These are phyloP conservation scores for Kwoniella dejecticola DNA, from an alignment of 768 basidiomycete species.

Conservation along the genomic window DNA sequence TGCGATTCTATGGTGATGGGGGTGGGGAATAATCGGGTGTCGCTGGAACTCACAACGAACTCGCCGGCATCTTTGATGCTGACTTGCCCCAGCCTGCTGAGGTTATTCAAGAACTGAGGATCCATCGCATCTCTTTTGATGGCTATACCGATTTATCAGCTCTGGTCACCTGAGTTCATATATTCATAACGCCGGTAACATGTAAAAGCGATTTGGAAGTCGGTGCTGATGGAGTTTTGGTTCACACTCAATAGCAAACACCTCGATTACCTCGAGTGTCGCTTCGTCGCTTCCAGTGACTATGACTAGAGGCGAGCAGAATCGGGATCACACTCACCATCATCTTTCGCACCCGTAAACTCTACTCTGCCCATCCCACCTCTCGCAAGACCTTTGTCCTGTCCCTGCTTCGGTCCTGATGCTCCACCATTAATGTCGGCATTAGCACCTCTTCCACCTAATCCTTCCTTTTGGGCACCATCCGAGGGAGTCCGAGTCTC, in stretches of 20 bases:
- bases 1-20: not conserved
- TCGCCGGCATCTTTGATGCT: constrained; percentile 46
- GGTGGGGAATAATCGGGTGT: not conserved
- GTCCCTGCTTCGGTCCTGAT: not conserved
- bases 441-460: constrained; percentile 5
- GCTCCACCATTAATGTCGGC: not conserved
- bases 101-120: constrained; percentile 53
- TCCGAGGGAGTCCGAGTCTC: constrained; percentile 17
- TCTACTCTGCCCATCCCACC: constrained; percentile 31
- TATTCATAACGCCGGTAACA: not conserved
- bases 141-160: too few species aligned
- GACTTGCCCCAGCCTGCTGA: constrained; percentile 50
- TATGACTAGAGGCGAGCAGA: not conserved
- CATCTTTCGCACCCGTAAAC: constrained; percentile 52
- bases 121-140: constrained; percentile 48
- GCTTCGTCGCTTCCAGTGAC: too few species aligned
- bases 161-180: not conserved
- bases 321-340: constrained; percentile 33
- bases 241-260: too few species aligned
- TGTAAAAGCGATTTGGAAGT: too few species aligned
- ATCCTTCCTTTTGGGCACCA: not conserved
- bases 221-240: too few species aligned
- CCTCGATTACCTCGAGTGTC: too few species aligned
- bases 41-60: constrained; percentile 35
- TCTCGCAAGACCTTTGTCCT: constrained; percentile 12